Evolutionary conservation across 2,329 filamentous ascomycete genomes (phyloP).

Genomic region (Stylonectria norvegica): DNA sequence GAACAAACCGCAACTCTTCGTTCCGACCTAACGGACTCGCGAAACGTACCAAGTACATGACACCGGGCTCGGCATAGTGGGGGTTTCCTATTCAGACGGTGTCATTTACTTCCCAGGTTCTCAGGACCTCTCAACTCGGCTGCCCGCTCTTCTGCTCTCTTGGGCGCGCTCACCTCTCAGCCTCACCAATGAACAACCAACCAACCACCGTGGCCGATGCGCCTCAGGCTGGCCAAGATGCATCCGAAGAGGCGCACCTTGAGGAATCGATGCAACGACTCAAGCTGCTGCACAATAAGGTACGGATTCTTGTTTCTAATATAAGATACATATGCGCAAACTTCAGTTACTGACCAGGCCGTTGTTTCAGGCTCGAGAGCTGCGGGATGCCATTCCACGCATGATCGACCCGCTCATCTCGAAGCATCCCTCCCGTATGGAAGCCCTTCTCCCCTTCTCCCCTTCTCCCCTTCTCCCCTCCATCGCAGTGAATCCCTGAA

Average conservation of each 20-base stretch:
- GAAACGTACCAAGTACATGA: too few species aligned
- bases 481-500: conserved; percentile 2
- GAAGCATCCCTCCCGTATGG: conserved; percentile 51
- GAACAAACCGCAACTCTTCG: too few species aligned
- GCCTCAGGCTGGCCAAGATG: conserved; percentile 27
- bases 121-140: neutral
- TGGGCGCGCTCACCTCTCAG: neutral
- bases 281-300: conserved; percentile 54
- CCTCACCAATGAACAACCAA: conserved; percentile 19
- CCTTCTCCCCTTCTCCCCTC: conserved; percentile 1
- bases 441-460: conserved; percentile 15
- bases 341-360: conserved; percentile 19
- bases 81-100: neutral
- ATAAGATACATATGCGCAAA: conserved; percentile 9
- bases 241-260: conserved; percentile 48
- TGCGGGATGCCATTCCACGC: conserved; percentile 37
- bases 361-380: conserved; percentile 29
- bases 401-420: conserved; percentile 47
- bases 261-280: conserved; percentile 48
- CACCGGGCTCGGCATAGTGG: too few species aligned
- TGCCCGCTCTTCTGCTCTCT: neutral
- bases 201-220: conserved; percentile 18
- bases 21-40: too few species aligned
- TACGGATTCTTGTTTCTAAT: conserved; percentile 23
- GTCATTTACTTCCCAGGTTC: neutral